A percentile compares a stretch with the other conserved stretches of the same genome.
These are phyloP conservation scores for Penicillium paneum DNA, from an alignment of 2,329 filamentous ascomycete genomes.

Conservation along the genomic window DNA sequence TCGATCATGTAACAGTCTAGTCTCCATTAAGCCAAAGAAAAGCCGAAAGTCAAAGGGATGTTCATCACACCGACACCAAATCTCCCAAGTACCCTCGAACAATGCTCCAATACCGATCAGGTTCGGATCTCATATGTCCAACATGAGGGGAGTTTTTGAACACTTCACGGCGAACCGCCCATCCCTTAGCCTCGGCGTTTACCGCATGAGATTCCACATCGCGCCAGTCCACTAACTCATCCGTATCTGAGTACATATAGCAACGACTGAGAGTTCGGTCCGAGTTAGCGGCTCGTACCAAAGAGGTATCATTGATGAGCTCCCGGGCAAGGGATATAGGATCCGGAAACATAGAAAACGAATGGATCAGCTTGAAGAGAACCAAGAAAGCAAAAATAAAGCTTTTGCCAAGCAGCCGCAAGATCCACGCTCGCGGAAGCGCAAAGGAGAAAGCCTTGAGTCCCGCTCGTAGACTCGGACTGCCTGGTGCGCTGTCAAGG, in stretches of 20 bases:
- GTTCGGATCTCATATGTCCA: constrained; percentile 39
- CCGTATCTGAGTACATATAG: constrained; percentile 42
- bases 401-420: constrained; percentile 28
- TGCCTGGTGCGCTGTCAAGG: constrained; percentile 48
- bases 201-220: constrained; percentile 40
- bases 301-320: constrained; percentile 31
- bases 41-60: not conserved
- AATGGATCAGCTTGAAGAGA: constrained; percentile 17
- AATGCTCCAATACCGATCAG: constrained; percentile 41
- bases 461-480: constrained; percentile 23
- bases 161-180: constrained; percentile 34
- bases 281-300: constrained; percentile 15
- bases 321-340: constrained; percentile 27
- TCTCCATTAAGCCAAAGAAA: not conserved
- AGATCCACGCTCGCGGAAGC: constrained; percentile 32
- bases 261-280: constrained; percentile 24
- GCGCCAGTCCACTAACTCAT: constrained; percentile 36
- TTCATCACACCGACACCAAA: not conserved
- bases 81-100: constrained; percentile 26
- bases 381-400: constrained; percentile 27
- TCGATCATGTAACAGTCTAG: not conserved
- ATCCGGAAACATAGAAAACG: constrained; percentile 21
- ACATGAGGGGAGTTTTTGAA: constrained; percentile 41
- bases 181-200: constrained; percentile 31
- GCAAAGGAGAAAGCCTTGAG: constrained; percentile 37